phyloP scores from a whole-genome alignment of 805 yeast genomes.

The Candida saitoana region DNA sequence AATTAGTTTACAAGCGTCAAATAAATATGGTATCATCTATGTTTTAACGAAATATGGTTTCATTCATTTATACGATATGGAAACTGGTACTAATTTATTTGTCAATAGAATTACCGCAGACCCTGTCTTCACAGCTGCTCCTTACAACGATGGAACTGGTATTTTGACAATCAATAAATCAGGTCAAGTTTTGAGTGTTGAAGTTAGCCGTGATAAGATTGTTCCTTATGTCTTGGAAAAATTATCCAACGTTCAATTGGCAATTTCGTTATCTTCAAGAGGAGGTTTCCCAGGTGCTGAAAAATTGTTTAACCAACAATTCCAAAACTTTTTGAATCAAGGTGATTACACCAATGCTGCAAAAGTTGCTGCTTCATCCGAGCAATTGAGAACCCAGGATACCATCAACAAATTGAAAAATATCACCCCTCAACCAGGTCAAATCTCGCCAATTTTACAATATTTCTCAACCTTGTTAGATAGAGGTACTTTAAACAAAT shows the following conservation, averaged over 20 bases:
- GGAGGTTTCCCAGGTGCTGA: constrained; percentile 99
- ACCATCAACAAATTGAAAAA: constrained; percentile 90
- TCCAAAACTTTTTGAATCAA: constrained; percentile 73
- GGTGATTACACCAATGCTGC: constrained; percentile 94
- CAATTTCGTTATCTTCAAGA: constrained; percentile 84
- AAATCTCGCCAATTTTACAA: constrained; percentile 88
- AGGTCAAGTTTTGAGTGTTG: constrained; percentile 93
- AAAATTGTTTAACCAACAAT: constrained; percentile 83
- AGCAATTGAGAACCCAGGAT: constrained; percentile 87
- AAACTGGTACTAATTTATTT: constrained; percentile 86
- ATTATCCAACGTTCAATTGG: constrained; percentile 81
- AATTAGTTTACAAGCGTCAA: constrained; percentile 80
- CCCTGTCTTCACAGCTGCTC: constrained; percentile 85
- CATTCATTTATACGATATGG: constrained; percentile 91
- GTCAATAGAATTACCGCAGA: constrained; percentile 96
- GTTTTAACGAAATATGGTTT: constrained; percentile 94
- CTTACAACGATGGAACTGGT: constrained; percentile 72
- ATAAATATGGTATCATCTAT: constrained; percentile 81
- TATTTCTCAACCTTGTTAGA: constrained; percentile 89
- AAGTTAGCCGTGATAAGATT: constrained; percentile 76
- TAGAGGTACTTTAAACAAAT: constrained; percentile 86
- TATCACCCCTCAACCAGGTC: constrained; percentile 89
- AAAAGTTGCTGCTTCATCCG: constrained; percentile 92
- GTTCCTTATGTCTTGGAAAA: constrained; percentile 87
- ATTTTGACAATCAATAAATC: constrained; percentile 88